Evolutionary conservation across 306 rosid species (phyloP).

Genomic region (Lablab purpureus): DNA sequence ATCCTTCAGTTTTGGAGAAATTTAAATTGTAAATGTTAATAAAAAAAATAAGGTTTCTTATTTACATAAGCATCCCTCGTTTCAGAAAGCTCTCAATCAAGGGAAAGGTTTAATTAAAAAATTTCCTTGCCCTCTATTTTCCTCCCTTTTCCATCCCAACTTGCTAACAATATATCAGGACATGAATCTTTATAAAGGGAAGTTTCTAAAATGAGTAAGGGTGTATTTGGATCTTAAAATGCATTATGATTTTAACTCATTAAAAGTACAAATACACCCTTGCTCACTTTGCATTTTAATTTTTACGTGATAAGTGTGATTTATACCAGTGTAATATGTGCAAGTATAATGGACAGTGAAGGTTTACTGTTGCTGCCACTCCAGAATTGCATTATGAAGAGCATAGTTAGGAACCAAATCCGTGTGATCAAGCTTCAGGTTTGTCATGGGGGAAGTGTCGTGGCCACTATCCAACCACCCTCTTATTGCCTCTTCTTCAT

Average conservation of each 20-base stretch:
- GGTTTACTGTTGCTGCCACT: slow-evolving; percentile 77
- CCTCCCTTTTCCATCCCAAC: slow-evolving; percentile 26
- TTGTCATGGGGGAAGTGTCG: slow-evolving; percentile 95
- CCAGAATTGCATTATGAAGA: slow-evolving; percentile 85
- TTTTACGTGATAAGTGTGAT: slow-evolving; percentile 15
- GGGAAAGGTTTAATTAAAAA: slow-evolving; percentile 41
- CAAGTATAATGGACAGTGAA: slow-evolving; percentile 37
- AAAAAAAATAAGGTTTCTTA: slow-evolving; percentile 8
- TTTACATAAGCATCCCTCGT: slow-evolving; percentile 16
- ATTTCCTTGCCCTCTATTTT: slow-evolving; percentile 29
- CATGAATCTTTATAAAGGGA: slow-evolving; percentile 9
- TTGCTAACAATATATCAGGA: background rate
- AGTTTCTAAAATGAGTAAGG: slow-evolving; percentile 27
- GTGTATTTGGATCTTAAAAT: background rate
- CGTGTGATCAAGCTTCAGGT: slow-evolving; percentile 87
- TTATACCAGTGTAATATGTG: slow-evolving; percentile 35
- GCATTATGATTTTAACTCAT: background rate
- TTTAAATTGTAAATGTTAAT: slow-evolving; percentile 4
- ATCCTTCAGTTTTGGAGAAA: slow-evolving; percentile 15
- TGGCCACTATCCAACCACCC: slow-evolving; percentile 95
- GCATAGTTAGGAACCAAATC: slow-evolving; percentile 89
- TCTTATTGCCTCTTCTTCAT: slow-evolving; percentile 87
- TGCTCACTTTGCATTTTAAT: slow-evolving; percentile 22
- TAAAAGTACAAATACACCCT: slow-evolving; percentile 34
- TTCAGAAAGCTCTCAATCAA: slow-evolving; percentile 36